Base-by-base conservation (phyloP, 2,329 filamentous ascomycete species). In the Lachnellula subtilissima region DNA sequence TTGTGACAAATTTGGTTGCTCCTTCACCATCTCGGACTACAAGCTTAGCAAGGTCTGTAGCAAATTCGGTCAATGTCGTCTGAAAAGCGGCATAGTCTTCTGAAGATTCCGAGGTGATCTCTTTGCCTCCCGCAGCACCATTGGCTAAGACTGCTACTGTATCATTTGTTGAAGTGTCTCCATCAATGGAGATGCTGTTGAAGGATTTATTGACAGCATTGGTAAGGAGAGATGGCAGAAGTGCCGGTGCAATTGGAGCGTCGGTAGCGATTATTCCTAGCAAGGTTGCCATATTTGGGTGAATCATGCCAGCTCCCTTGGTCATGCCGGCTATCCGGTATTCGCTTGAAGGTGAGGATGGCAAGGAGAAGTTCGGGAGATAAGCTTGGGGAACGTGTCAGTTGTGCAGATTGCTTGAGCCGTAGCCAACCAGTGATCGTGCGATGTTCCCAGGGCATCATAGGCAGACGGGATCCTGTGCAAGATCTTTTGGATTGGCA, bases 251-350 rank as follows among this genome's bases (percentile, higher is more conserved):
- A 67, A 97, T 83, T 32, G 91, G 88, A 0, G 88, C 93, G 66
- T 99, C 94, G 14, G 94, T 99, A 67, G 90, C 91, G 67, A 97
- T 82, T 59, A 97, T 88, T 53, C 90, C 91, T 37, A 99, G 84
- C 36, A 97, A 82, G 0, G 94, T 99, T 32, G 91, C 94, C 92
- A 99, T 96, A 77, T 99, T 97, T 48, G 94, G 94, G 70, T 97
- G 92, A 72, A 99, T 96, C 94, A 99, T 99, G 69, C 94, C 94
- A 5, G 94, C 94, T 55, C 94, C 94, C 77, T 99, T 99, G 68
- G 93, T 96, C 84, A 96, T 95, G 65, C 94, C 94, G 12, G 90
- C 91, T 50, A 99, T 87, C 65, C 83, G 81, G 75, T 96, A 99
- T 71, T 87, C 85, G 50, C 84, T 78, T 17, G 79, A 79, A 0